Base-by-base conservation (phyloP, 805 yeast species). In the Pichia heedii region DNA sequence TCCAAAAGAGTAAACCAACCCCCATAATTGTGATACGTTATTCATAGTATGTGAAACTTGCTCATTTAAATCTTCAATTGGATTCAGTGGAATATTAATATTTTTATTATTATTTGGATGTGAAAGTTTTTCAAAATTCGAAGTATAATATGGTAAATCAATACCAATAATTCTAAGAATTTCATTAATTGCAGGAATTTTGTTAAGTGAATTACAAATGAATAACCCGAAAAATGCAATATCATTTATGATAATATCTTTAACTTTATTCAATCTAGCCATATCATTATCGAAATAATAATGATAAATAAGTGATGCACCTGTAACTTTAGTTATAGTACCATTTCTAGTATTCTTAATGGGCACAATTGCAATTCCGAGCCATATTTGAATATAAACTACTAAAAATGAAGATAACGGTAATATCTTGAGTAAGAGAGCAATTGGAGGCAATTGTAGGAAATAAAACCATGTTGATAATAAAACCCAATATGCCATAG, bases 401-500 rank as follows among this genome's bases (percentile, higher is more conserved):
- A 71, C 69, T 30, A 70, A 36, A 1, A 81, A 53, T 4, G 73
- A 58, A 52, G 71, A 76, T 39, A 83, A 71, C 2, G 93, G 90
- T 16, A 81, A 47, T 33, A 71, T 49, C 27, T 62, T 55, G 34
- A 69, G 54, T n/a, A 84, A 41, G 19, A 74, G 65, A 10, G 71
- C 60, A 18, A 57, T 51, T 4, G 54, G 30, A 5, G 36, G 35
- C 24, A 47, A 48, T 9, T 57, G 52, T 15, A 44, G 46, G 9
- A 51, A 39, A 18, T 47, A 40, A 6, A 49, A 40, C 37, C 52
- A 57, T 8, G 66, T 49, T 5, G 80, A 71, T 42, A 71, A 60
- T 1, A 82, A 77, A 12, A 81, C 67, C 95, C 95, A 86, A 61
- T 83, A 79, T 45, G 69, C 63, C 30, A 73, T 60, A 75, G 80